phyloP scores from a whole-genome alignment of 805 yeast genomes.

The Torulaspora franciscae region DNA sequence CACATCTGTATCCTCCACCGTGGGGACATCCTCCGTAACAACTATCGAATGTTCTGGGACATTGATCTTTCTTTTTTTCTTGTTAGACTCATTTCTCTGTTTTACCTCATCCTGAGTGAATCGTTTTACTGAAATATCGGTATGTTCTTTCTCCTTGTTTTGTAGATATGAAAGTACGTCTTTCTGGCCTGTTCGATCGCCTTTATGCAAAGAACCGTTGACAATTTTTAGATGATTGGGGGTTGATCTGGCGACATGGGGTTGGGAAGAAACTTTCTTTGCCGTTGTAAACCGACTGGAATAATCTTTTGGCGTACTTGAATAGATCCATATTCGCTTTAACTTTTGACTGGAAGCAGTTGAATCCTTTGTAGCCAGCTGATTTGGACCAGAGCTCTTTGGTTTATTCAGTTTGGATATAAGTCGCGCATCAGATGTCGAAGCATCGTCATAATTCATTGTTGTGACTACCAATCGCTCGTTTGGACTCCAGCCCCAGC shows the following conservation, averaged over 20 bases:
- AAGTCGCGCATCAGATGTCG: neutral
- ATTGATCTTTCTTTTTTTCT: neutral
- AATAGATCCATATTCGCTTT: conserved; percentile 7
- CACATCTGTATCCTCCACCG: neutral
- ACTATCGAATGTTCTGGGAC: neutral
- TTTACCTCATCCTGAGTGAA: neutral
- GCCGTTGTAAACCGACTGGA: neutral
- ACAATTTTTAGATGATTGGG: neutral
- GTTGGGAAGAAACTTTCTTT: neutral
- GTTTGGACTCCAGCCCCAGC: neutral
- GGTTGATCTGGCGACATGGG: neutral
- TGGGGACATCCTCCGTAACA: neutral
- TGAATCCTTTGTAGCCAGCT: neutral
- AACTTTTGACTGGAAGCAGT: conserved; percentile 3
- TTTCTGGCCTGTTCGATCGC: neutral
- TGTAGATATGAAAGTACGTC: neutral
- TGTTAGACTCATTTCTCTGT: neutral
- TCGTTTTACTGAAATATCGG: neutral
- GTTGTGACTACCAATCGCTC: neutral
- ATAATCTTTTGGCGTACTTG: neutral
- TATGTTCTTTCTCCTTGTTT: neutral
- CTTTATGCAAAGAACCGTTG: neutral
- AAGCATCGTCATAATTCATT: neutral
- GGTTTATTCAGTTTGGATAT: neutral
- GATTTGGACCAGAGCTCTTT: neutral